phyloP scores from a whole-genome alignment of 1,284 basidiomycete genomes.

The Heterobasidion annosum region DNA sequence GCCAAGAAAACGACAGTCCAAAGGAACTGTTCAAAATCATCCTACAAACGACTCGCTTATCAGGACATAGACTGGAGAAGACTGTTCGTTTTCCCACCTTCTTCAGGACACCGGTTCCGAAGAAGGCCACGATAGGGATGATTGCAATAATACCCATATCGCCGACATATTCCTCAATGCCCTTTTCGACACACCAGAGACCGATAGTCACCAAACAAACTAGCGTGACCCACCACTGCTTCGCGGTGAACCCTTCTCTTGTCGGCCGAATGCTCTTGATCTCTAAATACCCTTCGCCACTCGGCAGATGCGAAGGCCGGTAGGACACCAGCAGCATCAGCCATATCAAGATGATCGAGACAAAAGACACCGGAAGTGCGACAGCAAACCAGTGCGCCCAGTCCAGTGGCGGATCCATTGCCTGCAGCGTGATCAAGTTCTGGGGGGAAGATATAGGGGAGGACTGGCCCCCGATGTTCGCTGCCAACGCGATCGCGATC shows the following conservation, averaged over 20 bases:
- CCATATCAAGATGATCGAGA: conserved; percentile 91
- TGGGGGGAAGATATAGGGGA: conserved; percentile 96
- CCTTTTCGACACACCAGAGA: conserved; percentile 88
- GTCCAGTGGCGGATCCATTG: conserved; percentile 82
- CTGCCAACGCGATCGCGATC: conserved; percentile 94
- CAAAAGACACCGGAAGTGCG: conserved; percentile 80
- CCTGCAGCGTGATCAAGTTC: conserved; percentile 87
- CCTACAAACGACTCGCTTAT: conserved; percentile 38
- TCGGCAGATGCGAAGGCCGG: conserved; percentile 57
- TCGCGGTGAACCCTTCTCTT: conserved; percentile 70
- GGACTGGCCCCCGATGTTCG: conserved; percentile 96
- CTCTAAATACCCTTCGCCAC: conserved; percentile 71
- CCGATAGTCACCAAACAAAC: conserved; percentile 85
- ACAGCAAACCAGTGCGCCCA: conserved; percentile 96
- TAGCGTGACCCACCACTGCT: conserved; percentile 87
- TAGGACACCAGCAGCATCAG: conserved; percentile 82
- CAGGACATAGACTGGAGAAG: neutral
- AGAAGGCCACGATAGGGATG: conserved; percentile 90
- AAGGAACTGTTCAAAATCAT: conserved; percentile 91
- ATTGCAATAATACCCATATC: conserved; percentile 99
- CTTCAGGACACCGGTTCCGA: conserved; percentile 88
- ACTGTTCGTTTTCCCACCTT: conserved; percentile 49
- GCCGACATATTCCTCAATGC: conserved; percentile 73
- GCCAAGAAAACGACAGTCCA: conserved; percentile 94
- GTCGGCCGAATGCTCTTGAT: conserved; percentile 80